Conservation (phyloP, 176 grass and related monocot genomes). For the Raddia distichophylla region DNA sequence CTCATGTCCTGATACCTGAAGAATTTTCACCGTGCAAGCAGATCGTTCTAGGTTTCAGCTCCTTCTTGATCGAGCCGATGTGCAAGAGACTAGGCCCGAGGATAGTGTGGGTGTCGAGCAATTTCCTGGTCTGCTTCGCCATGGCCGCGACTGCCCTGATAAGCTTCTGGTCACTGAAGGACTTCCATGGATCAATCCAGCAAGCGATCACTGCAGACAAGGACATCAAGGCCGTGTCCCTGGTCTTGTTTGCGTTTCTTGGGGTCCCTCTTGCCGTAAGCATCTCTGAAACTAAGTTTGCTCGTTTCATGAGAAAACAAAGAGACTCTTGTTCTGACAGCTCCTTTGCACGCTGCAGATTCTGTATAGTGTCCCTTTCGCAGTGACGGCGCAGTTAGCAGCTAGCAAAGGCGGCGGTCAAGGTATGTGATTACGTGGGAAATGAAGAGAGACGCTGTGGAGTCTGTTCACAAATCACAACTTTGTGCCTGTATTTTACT, state of each 20-base stretch:
- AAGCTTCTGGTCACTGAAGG: slow-evolving; percentile 74
- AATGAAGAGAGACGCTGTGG: not conserved
- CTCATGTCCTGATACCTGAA: too few relatives aligned
- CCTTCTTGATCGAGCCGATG: slow-evolving; percentile 81
- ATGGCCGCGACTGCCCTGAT: slow-evolving; percentile 74
- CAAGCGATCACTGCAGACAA: slow-evolving; percentile 52
- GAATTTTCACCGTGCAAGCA: slow-evolving; percentile 44
- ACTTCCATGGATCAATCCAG: slow-evolving; percentile 58
- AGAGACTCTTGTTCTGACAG: not conserved
- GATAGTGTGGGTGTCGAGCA: slow-evolving; percentile 77
- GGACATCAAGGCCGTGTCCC: slow-evolving; percentile 52
- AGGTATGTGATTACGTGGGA: slow-evolving; percentile 49
- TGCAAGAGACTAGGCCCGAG: slow-evolving; percentile 60
- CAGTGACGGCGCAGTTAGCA: slow-evolving; percentile 71
- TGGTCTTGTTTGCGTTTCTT: slow-evolving; percentile 67
- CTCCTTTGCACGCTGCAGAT: slow-evolving; percentile 44
- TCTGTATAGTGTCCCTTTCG: slow-evolving; percentile 87
- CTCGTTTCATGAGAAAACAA: not conserved
- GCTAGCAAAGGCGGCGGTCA: slow-evolving; percentile 65
- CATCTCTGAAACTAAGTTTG: not conserved
- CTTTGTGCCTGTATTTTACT: not conserved
- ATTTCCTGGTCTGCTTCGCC: slow-evolving; percentile 53
- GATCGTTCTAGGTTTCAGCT: slow-evolving; percentile 70
- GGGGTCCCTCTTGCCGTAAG: slow-evolving; percentile 83
- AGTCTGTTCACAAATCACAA: not conserved